phyloP scores from a whole-genome alignment of 257 asterid genomes.

The Cruciata laevipes region DNA sequence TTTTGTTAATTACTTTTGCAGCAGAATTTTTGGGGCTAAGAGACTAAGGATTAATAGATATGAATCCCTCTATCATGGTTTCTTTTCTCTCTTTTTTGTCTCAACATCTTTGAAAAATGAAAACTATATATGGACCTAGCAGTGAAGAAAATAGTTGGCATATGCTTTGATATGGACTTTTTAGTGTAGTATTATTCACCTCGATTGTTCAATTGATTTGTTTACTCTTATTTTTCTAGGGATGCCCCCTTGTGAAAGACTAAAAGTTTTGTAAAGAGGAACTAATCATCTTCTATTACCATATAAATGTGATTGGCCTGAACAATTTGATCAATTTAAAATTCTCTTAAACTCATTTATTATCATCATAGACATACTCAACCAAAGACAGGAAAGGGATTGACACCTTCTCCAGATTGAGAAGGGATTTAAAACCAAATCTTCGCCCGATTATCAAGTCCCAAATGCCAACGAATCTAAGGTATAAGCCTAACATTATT shows the following conservation, averaged over 20 bases:
- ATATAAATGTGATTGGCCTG: neutral
- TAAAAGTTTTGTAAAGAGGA: neutral
- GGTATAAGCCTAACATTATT: neutral
- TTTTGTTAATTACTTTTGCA: slow-evolving; percentile 6
- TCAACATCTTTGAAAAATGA: no score
- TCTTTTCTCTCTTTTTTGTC: neutral
- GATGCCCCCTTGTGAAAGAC: neutral
- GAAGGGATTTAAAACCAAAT: neutral
- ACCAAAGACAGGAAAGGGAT: neutral
- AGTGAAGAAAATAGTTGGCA: slow-evolving; percentile 28
- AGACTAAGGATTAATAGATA: slow-evolving; percentile 10
- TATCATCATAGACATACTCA: neutral
- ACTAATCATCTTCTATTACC: neutral
- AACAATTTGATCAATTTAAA: neutral
- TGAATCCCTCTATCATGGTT: neutral
- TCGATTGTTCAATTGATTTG: slow-evolving; percentile 47
- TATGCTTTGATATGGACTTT: slow-evolving; percentile 42
- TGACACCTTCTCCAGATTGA: slow-evolving; percentile 4
- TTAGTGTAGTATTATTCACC: slow-evolving; percentile 16
- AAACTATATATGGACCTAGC: slow-evolving; percentile 11
- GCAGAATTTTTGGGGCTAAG: slow-evolving; percentile 17
- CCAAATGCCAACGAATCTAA: no score
- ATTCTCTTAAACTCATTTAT: neutral
- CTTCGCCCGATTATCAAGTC: neutral
- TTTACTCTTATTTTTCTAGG: slow-evolving; percentile 1